Evolutionary conservation across 2,329 filamentous ascomycete species (phyloP), one percentile per base, ranked within the genome.

Genomic region (Thelonectria blattea): DNA sequence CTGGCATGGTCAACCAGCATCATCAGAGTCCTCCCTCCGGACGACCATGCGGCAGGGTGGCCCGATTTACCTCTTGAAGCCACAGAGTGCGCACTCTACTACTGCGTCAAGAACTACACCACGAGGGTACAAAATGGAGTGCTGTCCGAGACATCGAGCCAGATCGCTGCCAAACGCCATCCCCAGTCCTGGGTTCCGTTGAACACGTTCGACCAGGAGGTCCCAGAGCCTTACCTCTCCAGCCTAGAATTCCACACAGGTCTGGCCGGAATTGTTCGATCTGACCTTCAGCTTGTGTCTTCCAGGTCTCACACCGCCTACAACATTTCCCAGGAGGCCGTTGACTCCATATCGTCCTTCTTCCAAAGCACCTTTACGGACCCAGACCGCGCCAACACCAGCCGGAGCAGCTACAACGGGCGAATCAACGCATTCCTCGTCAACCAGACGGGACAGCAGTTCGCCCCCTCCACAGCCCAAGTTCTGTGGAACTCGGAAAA

Each of bases 1-100:
- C 17, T 66, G 24, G 63, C 65, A 6, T 65, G 64, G 64, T 62
- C 62, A 1, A 64, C 47, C 22, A 64, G 56, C 34, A 32, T 62
- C 5, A 66, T 37, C 34, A 37, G 7, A 15, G 34, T 37, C 3
- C 34, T 37, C 34, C 12, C 34, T 12, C 34, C 34, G 9, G 42
- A 39, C 34, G 24, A 50, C 17, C n/a, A 42, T n/a, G n/a, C 22
- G 18, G 14, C 12, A 9, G 11, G 48, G 4, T 63, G 61, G 61
- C 61, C 61, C 2, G 15, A 63, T 20, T n/a, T 61, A 2, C 58
- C 54, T 0, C 32, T 63, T 41, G 17, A 52, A 0, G 61, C 58
- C 7, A 43, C 47, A 41, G 61, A 63, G 11, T 63, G 61, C 42
- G 47, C 61, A 1, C n/a, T 63, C 1, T 47, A 63, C 39, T 63